Base-by-base conservation (phyloP, 2,329 filamentous ascomycete genomes). In the Fonsecaea nubica region DNA sequence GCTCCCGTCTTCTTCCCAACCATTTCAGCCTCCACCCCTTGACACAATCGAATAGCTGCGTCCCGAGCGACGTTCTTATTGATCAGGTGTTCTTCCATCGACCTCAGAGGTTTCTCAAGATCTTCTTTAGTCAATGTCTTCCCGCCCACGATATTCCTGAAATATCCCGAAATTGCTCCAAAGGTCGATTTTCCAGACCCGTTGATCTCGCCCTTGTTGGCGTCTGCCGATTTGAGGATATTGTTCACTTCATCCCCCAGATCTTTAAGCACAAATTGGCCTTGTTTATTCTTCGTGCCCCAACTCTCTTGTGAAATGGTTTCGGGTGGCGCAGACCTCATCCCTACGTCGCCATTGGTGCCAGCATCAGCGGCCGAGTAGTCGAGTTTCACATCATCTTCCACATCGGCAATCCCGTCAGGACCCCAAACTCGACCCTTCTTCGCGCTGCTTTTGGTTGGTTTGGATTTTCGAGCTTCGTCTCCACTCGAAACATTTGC, bases 1-100 rank as follows among this genome's bases (percentile, higher is more conserved):
- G 84, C 96, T 52, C 88, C 92, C 0, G 95, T 99, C 82, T 94
- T 97, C 72, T 93, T 89, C 33, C 95, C 93, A 18, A 97, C 80
- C 32, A 99, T 84, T 76, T 97, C 93, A 74, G 90, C 89, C 78
- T 97, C 91, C 6, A 99, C 94, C 59, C 92, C 92, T 69, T 96
- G 90, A 77, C 94, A 97, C 50, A 99, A 83, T 61, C 95, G 90
- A 36, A 97, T 86, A 1, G 94, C 95, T 15, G 95, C 95, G 82
- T 98, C 95, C 61, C 92, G 90, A 0, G 95, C 95, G 33, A 99
- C 93, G 74, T 99, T 99, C 83, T 99, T 99, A 80, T 90, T 89
- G 66, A 99, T 81, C 6, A 99, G 83, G 77, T 98, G 94, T 64
- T 97, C 92, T 76, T 97, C 92, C 92, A 99, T 97, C 36, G 90